Percentiles rank a stretch among this genome's conserved stretches.
phyloP scores from a whole-genome alignment of 1,284 basidiomycete genomes.

The Puccinia polysora region DNA sequence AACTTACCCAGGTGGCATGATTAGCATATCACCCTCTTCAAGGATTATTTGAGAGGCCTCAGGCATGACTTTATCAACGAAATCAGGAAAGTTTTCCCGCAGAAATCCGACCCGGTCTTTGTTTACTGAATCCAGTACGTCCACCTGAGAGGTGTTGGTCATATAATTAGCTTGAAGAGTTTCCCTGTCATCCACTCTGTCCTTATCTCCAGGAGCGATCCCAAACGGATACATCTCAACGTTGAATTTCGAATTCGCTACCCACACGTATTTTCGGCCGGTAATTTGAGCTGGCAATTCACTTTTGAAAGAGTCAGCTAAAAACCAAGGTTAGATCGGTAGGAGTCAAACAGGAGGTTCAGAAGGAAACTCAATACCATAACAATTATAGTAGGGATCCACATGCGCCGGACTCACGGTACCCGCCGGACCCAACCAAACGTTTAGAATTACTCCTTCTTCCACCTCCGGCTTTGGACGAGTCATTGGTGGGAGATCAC shows the following conservation, averaged over 20 bases:
- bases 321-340: not conserved
- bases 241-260: constrained; percentile 11
- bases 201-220: not conserved
- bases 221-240: constrained; percentile 41
- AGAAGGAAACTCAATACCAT: constrained; percentile 55
- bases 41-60: constrained; percentile 65
- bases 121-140: constrained; percentile 48
- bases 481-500: constrained; percentile 58
- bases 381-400: constrained; percentile 92
- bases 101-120: not conserved
- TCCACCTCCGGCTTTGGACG: constrained; percentile 62
- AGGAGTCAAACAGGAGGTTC: not conserved
- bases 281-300: constrained; percentile 27
- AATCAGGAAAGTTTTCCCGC: constrained; percentile 52
- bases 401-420: constrained; percentile 83
- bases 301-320: not conserved
- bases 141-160: constrained; percentile 55
- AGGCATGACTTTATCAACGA: constrained; percentile 63
- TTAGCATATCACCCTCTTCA: constrained; percentile 73
- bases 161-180: constrained; percentile 48
- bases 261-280: constrained; percentile 32
- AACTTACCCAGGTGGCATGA: constrained; percentile 71
- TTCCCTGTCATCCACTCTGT: not conserved
- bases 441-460: constrained; percentile 70
- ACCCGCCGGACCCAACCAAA: constrained; percentile 77